Evolutionary conservation across 129 eudicot genomes (phyloP), one percentile per base, ranked within the genome.

Genomic region (Dittrichia graveolens): DNA sequence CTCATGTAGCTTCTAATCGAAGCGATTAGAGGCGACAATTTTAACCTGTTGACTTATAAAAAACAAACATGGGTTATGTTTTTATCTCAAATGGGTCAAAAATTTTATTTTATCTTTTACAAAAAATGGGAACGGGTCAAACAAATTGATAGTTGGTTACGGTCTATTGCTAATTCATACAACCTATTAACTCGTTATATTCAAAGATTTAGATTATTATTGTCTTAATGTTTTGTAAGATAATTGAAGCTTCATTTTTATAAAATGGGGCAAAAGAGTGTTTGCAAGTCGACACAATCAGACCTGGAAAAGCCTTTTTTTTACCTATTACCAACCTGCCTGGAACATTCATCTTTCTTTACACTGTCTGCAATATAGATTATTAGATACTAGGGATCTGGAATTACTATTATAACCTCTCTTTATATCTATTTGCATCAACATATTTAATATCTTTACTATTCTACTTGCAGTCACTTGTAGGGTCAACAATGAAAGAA

Each of bases 401-500:
- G 9, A 5, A 10, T 65, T 65, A 65, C n/a, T 9, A 18, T 42
- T 18, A 64, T 64, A 64, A 62, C n/a, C 69, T 39, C 10, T 61
- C 19, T 39, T 60, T 16, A 55, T 31, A 59, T 34, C 46, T 6
- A 60, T n/a, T 43, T 45, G 58, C 18, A 12, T 18, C 50, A 49
- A 48, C 9, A 39, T 24, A 37, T 67, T 47, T 48, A 67, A 19
- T 37, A n/a, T 37, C n/a, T 56, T 48, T 52, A 12, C 19, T 35
- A 48, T 62, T 61, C 35, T 66, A 39, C 34, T 76, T 80, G 77
- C 89, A 89, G 96, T 72, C 79, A 71, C 81, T 89, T 78, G 84
- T 85, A 19, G 82, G 86, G 24, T 77, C 92, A 67, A 74, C 87
- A n/a, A 48, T 76, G 69, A 73, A 63, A 57, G 92, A 86, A 73